Conservation (phyloP, 2,329 filamentous ascomycete species). For the Diaporthe sp. region DNA sequence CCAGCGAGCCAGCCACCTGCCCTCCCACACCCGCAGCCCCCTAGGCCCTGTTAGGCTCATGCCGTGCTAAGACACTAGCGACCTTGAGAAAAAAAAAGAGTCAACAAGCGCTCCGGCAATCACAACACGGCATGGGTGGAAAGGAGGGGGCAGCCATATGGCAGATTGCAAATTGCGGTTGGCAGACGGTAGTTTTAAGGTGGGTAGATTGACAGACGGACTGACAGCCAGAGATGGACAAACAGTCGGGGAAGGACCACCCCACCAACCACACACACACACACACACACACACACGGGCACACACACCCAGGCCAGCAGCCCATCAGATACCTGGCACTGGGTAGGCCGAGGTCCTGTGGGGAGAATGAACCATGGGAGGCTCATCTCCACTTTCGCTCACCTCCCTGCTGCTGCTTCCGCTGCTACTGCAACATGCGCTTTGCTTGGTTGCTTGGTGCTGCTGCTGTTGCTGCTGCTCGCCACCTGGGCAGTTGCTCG, state of each 20-base stretch:
- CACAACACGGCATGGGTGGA: background rate
- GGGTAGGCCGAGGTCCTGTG: background rate
- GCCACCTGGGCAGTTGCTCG: constrained; percentile 6
- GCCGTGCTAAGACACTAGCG: constrained; percentile 27
- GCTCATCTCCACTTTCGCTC: constrained; percentile 18
- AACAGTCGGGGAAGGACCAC: background rate
- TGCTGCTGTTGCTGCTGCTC: background rate
- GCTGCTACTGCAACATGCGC: background rate
- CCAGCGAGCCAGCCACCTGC: constrained; percentile 10
- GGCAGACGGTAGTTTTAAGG: background rate
- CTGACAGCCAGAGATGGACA: background rate
- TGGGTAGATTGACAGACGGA: background rate
- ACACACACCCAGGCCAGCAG: background rate
- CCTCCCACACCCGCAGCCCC: background rate
- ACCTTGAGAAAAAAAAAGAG: constrained; percentile 1
- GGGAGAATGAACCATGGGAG: background rate
- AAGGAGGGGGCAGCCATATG: background rate
- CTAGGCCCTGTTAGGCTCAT: background rate
- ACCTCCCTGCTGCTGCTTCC: constrained; percentile 8
- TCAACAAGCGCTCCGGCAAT: constrained; percentile 7
- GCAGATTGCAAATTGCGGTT: constrained; percentile 7
- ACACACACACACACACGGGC: background rate
- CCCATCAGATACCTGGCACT: background rate
- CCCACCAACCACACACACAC: background rate
- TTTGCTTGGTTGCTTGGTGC: background rate